phyloP scores from a whole-genome alignment of 371 early-diverging fungal genomes.

The Rhizopus microsporus region DNA sequence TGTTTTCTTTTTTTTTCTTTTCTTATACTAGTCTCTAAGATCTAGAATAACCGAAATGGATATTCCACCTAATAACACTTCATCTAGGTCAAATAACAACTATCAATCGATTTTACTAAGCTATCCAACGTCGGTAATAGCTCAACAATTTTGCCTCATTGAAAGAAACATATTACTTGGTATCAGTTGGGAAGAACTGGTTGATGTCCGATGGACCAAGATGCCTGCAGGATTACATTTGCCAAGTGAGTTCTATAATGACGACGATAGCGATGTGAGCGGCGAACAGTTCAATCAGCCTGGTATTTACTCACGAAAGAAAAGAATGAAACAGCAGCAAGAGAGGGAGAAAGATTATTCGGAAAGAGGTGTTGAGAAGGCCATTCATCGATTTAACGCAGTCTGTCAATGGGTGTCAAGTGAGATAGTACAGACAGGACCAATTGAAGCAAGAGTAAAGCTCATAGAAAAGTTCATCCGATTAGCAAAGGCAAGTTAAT shows the following conservation, averaged over 20 bases:
- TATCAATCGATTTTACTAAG: constrained; percentile 14
- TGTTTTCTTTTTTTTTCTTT: no score
- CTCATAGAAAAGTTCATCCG: constrained; percentile 76
- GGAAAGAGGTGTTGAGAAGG: constrained; percentile 55
- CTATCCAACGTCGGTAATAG: constrained; percentile 58
- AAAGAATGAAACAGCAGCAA: constrained; percentile 23
- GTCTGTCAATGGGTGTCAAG: constrained; percentile 76
- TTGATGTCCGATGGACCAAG: constrained; percentile 64
- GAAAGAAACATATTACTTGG: constrained; percentile 55
- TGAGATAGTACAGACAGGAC: constrained; percentile 61
- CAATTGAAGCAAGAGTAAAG: constrained; percentile 57
- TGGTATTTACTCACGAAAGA: constrained; percentile 23
- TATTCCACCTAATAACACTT: constrained; percentile 2
- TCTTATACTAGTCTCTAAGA: constrained; percentile 1
- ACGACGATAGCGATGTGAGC: neutral
- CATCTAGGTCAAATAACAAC: neutral
- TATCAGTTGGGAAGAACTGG: constrained; percentile 67
- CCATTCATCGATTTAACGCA: constrained; percentile 68
- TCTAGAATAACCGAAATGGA: constrained; percentile 16
- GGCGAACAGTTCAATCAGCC: constrained; percentile 4
- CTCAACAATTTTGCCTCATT: constrained; percentile 63
- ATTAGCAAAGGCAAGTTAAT: constrained; percentile 58
- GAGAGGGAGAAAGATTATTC: constrained; percentile 6
- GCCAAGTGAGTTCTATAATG: neutral
- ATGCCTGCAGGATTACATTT: constrained; percentile 26